These are phyloP conservation scores for Conringia planisiliqua DNA, from an alignment of 345 rosid species.

Conservation along the genomic window DNA sequence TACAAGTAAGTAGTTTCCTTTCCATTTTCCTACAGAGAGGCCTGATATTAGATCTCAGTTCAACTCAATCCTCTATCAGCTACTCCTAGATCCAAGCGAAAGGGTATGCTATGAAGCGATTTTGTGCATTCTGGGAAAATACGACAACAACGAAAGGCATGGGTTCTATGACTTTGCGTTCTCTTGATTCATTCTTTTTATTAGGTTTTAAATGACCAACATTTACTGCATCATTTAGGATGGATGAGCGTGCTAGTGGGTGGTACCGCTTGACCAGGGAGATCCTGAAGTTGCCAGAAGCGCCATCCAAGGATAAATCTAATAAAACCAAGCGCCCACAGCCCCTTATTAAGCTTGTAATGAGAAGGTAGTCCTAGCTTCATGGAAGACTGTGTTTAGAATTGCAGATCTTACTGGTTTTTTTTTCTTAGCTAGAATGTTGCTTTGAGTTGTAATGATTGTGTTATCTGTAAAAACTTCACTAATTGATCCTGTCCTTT, in stretches of 20 bases:
- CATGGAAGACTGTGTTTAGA: conserved; percentile 3
- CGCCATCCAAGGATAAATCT: conserved; percentile 87
- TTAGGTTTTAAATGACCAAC: conserved; percentile 12
- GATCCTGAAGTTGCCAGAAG: conserved; percentile 92
- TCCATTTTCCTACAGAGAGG: conserved; percentile 59
- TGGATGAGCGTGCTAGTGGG: conserved; percentile 95
- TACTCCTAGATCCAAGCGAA: conserved; percentile 96
- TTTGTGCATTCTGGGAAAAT: conserved; percentile 83
- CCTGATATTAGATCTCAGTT: conserved; percentile 93
- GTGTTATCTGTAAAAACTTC: conserved; percentile 10
- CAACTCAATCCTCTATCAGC: conserved; percentile 92
- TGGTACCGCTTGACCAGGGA: conserved; percentile 99
- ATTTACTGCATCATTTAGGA: conserved; percentile 42
- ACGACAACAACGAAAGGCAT: conserved; percentile 75
- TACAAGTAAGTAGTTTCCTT: conserved; percentile 23
- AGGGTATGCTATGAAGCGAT: conserved; percentile 98
- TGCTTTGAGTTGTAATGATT: conserved; percentile 13
- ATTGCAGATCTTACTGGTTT: conserved; percentile 8
- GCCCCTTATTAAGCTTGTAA: conserved; percentile 89
- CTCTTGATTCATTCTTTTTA: conserved; percentile 15
- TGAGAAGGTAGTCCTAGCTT: conserved; percentile 74
- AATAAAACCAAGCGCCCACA: conserved; percentile 93
- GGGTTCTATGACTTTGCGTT: conserved; percentile 12
- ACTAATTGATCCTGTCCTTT: conserved; percentile 7
- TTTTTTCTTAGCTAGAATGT: conserved; percentile 9